Conservation (phyloP, 305 asterid species). For the Fraxinus sp. region DNA sequence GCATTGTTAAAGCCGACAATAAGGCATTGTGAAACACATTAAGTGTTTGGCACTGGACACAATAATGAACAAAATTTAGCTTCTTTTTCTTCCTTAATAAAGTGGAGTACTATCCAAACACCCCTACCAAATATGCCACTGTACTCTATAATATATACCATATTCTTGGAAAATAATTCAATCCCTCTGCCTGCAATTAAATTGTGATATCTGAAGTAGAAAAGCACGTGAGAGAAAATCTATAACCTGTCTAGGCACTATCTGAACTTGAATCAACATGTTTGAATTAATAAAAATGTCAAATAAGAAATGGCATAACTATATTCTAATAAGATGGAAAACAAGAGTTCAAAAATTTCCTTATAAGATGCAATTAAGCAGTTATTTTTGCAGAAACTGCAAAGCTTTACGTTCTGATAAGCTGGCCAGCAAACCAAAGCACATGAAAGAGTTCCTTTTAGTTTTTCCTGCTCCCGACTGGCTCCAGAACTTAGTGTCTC, state of each 20-base stretch:
- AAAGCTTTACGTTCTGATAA: neutral
- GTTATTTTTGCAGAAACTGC: neutral
- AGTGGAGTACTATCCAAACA: neutral
- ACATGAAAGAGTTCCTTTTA: neutral
- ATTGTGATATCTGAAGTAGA: neutral
- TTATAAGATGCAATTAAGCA: neutral
- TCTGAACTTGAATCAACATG: neutral
- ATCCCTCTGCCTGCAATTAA: neutral
- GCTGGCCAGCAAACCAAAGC: neutral
- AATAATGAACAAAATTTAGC: neutral
- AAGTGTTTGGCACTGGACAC: neutral
- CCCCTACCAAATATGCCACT: neutral
- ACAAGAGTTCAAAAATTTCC: neutral
- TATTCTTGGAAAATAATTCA: neutral
- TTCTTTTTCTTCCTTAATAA: neutral
- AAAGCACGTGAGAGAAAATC: neutral
- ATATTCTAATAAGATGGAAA: neutral
- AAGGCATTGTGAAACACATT: neutral
- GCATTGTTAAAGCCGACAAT: neutral
- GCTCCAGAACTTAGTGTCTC: neutral
- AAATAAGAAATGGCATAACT: neutral
- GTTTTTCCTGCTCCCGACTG: neutral
- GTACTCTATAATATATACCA: neutral
- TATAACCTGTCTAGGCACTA: neutral
- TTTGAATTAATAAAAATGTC: neutral